Evolutionary conservation across 371 early-diverging fungal genomes (phyloP).

Genomic region (Vittaforma corneae): DNA sequence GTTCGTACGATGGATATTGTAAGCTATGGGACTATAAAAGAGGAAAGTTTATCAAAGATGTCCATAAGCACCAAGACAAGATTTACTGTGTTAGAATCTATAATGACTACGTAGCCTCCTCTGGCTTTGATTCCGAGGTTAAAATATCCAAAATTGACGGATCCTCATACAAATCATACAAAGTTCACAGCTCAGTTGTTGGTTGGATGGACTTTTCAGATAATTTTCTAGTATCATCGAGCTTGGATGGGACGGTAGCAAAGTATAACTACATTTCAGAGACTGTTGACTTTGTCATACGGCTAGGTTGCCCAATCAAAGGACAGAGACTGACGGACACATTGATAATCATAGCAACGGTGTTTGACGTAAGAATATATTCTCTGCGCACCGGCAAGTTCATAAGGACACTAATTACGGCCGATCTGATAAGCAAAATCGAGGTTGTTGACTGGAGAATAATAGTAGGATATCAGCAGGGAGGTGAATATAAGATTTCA

Average conservation of each 20-base stretch:
- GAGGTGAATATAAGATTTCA: conserved; percentile 1
- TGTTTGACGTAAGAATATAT: conserved; percentile 40
- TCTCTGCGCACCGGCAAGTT: conserved; percentile 34
- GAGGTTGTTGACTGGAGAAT: conserved; percentile 18
- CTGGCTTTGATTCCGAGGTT: conserved; percentile 46
- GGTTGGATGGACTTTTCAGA: conserved; percentile 34
- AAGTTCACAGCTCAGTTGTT: conserved; percentile 36
- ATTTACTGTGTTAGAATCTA: conserved; percentile 74
- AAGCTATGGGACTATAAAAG: conserved; percentile 69
- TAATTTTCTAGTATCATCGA: conserved; percentile 45
- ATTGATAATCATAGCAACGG: conserved; percentile 46
- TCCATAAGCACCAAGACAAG: conserved; percentile 60
- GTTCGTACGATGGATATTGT: conserved; percentile 86
- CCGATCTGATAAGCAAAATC: conserved; percentile 16
- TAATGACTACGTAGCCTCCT: conserved; percentile 34
- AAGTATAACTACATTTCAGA: conserved; percentile 45
- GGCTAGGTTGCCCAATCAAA: conserved; percentile 18
- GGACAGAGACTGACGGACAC: conserved; percentile 38
- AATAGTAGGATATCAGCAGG: conserved; percentile 18
- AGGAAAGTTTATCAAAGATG: conserved; percentile 42
- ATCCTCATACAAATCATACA: conserved; percentile 3
- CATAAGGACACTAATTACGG: conserved; percentile 32
- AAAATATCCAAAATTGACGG: conserved; percentile 43
- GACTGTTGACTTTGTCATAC: conserved; percentile 33
- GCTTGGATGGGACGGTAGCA: conserved; percentile 41